Base-by-base conservation (phyloP, 768 basidiomycete species). In the Fomitopsis serialis region DNA sequence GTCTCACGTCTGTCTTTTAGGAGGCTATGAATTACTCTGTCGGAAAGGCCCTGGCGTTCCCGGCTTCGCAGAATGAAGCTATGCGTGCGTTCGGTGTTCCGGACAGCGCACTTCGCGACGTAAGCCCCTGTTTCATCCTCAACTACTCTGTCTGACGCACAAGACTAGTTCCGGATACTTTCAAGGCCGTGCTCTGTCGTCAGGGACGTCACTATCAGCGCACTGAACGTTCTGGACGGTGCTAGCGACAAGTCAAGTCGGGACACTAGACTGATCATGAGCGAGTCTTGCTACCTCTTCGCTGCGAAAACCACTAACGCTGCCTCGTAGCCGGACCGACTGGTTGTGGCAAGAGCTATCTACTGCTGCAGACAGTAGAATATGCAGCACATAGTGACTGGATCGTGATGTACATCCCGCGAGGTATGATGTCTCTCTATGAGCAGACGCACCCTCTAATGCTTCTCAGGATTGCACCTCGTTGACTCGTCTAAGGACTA, bases 381-480 rank as follows among this genome's bases (percentile, higher is more conserved):
- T 84, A 90, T 57, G 85, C 83, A 32, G 60, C 77, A 10, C 68
- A 76, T 2, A 76, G 79, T 21, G 78, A 79, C 24, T 94, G 91
- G 89, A 77, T 95, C 21, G 89, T 92, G 17, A 68, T 95, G 17
- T 97, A 94, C 65, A 78, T 93, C 23, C 92, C 94, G 2, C 76
- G 86, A 70, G 82, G 91, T 89, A 29, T 45, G 76, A 68, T 25
- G 11, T 23, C 34, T 19, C 17, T 42, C 6, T 23, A 7, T 2
- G 10, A 29, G 11, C 27, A 27, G 53, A 40, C n/a, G 10, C 25
- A 46, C 5, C 2, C 21, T 35, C 8, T 44, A 22, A n/a, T 23
- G 10, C 36, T 13, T 35, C 35, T 22, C 2, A 84, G 82, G 74
- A 1, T 73, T 76, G 54, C 73, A 71, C 45, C 74, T 91, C 42